Conservation (phyloP, 148 eudicot genomes). For the Persicaria tinctoria region DNA sequence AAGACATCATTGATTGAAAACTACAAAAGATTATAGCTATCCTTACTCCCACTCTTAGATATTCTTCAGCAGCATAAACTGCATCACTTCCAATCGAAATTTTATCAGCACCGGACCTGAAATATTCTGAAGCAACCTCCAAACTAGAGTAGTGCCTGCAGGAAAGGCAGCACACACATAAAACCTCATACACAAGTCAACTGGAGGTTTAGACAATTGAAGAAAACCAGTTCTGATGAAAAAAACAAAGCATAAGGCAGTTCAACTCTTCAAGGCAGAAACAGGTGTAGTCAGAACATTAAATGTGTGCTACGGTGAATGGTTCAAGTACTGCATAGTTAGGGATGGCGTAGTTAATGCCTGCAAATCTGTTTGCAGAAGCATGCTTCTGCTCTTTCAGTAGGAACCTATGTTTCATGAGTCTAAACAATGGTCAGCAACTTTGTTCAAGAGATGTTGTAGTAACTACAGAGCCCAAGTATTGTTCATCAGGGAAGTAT, state of each 20-base stretch:
- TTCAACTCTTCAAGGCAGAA: background rate
- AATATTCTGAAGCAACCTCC: constrained; percentile 99
- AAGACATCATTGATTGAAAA: background rate
- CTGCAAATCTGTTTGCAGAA: background rate
- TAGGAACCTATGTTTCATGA: background rate
- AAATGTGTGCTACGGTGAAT: background rate
- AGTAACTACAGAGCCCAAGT: background rate
- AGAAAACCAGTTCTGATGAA: background rate
- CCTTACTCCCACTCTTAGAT: constrained; percentile 65
- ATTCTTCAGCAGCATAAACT: constrained; percentile 96
- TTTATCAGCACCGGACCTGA: constrained; percentile 96
- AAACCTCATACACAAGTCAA: background rate
- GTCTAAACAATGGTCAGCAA: background rate
- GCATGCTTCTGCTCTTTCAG: background rate
- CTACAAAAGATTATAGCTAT: constrained; percentile 9
- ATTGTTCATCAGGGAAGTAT: background rate
- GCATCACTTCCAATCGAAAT: constrained; percentile 97
- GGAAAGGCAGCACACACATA: constrained; percentile 4
- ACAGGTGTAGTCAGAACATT: background rate
- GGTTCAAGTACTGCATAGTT: background rate
- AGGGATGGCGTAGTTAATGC: background rate
- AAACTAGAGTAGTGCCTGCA: constrained; percentile 84
- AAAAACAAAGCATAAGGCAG: background rate
- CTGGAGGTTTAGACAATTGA: background rate
- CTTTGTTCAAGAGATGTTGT: background rate